Evolutionary conservation across 768 basidiomycete genomes (phyloP), one percentile per base, ranked within the genome.

Genomic region (Lepiota venenata): DNA sequence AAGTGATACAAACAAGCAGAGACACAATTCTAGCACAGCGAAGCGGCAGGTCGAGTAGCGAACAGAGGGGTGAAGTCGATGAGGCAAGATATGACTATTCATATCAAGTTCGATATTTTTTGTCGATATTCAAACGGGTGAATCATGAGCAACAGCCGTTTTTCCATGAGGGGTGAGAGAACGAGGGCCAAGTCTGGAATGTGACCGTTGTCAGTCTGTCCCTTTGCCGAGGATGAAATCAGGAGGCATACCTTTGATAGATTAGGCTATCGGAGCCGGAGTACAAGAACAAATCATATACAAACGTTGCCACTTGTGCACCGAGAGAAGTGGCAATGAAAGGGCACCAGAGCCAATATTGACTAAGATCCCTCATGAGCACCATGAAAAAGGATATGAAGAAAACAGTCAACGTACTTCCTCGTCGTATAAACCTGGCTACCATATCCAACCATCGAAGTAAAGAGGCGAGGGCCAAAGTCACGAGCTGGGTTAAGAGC

Each of bases 271-370:
- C 83, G 3, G 68, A 55, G 7, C 87, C 87, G 8, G 72, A 75
- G 69, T 76, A 88, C 42, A 87, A 43, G 47, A 87, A 69, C 2
- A 67, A 41, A 60, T 89, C 87, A 57, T 88, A 89, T 40, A 80
- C 56, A 52, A 81, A 63, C 4, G 76, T 71, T 15, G 80, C 87
- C 2, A 69, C 63, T 50, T 80, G 74, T 41, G 75, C 84, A 20
- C 87, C 85, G 20, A 78, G 54, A 57, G 85, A 75, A 5, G 84
- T 77, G 4, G 73, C 86, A 38, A 85, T 65, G 18, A 85, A 55
- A 14, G 84, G 78, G 58, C 80, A 80, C 86, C 85, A 89, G n/a
- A 88, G 52, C 87, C 85, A 88, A 63, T 87, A 88, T 58, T 88
- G 85, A 58, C 74, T 79, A 65, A 10, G 41, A 21, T 25, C 20